Percentiles rank a stretch among this genome's conserved stretches.
Conservation (phyloP, 768 basidiomycete species). For the Tricholomella constricta region DNA sequence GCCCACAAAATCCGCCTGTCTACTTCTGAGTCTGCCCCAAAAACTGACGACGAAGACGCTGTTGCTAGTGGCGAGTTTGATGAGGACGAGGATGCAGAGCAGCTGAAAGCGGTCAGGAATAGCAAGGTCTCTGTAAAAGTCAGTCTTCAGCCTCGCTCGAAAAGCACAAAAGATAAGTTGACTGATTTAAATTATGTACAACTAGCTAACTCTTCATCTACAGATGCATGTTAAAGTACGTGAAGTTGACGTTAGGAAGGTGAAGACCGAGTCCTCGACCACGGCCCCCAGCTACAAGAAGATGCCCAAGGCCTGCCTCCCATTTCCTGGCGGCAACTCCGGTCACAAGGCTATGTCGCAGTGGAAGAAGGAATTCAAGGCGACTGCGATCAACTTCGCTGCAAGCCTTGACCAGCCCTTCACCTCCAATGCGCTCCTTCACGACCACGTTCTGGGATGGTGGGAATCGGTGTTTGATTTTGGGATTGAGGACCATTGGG, state of each 20-base stretch:
- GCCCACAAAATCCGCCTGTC: not conserved
- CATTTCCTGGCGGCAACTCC: not conserved
- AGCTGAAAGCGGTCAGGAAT: not conserved
- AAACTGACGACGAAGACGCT: not conserved
- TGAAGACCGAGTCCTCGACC: not conserved
- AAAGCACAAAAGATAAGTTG: not conserved
- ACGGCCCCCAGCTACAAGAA: too few relatives aligned
- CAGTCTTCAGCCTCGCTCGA: not conserved
- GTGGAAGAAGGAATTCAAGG: not conserved
- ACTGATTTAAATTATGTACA: not conserved
- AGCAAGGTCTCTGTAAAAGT: not conserved
- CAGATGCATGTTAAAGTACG: not conserved
- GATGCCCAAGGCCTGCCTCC: not conserved
- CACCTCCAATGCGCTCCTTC: not conserved
- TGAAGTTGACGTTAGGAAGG: not conserved
- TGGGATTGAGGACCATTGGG: not conserved
- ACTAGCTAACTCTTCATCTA: not conserved
- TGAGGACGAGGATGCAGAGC: not conserved
- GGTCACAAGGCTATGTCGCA: too few relatives aligned
- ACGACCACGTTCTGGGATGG: not conserved
- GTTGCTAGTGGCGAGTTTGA: not conserved
- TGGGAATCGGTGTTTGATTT: not conserved
- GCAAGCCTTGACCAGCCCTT: not conserved
- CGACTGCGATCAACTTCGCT: not conserved
- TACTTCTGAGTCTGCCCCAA: not conserved